phyloP scores from a whole-genome alignment of 371 early-diverging fungal species.

The Rhizopus sp. region DNA sequence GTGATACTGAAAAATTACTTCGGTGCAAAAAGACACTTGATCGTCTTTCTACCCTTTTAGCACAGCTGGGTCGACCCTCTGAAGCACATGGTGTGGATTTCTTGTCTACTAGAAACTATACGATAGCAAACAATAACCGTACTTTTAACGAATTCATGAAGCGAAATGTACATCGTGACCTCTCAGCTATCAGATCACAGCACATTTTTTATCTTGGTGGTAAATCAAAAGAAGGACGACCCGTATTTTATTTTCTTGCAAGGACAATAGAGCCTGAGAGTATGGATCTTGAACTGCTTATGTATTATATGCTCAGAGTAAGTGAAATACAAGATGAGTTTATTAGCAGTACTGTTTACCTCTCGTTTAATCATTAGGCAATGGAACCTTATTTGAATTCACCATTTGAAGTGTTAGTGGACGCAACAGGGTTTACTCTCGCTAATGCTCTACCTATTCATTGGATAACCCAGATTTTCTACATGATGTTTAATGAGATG shows the following conservation, averaged over 20 bases:
- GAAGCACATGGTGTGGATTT: slow-evolving; percentile 38
- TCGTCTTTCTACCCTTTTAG: slow-evolving; percentile 76
- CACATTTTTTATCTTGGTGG: slow-evolving; percentile 80
- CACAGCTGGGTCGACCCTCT: slow-evolving; percentile 81
- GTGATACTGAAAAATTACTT: slow-evolving; percentile 34
- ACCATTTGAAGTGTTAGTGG: slow-evolving; percentile 82
- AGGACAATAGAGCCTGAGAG: slow-evolving; percentile 70
- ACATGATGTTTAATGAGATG: slow-evolving; percentile 68
- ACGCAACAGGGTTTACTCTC: slow-evolving; percentile 74
- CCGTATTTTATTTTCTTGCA: slow-evolving; percentile 83
- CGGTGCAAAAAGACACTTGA: slow-evolving; percentile 64
- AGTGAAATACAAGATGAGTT: slow-evolving; percentile 9
- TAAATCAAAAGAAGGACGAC: slow-evolving; percentile 71
- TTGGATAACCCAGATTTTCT: slow-evolving; percentile 75
- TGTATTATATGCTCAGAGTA: slow-evolving; percentile 74
- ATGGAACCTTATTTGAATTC: slow-evolving; percentile 60
- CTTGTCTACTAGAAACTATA: slow-evolving; percentile 40
- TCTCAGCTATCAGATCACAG: slow-evolving; percentile 62
- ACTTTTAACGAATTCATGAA: slow-evolving; percentile 78
- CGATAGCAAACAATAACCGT: slow-evolving; percentile 49
- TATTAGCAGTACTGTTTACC: neutral
- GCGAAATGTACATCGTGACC: slow-evolving; percentile 66
- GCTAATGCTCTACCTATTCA: slow-evolving; percentile 77
- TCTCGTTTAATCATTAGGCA: slow-evolving; percentile 29
- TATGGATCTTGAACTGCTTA: slow-evolving; percentile 80